Evolutionary conservation across 2,329 filamentous ascomycete species (phyloP), one percentile per base, ranked within the genome.

Genomic region (Microsporum ferrugineum): DNA sequence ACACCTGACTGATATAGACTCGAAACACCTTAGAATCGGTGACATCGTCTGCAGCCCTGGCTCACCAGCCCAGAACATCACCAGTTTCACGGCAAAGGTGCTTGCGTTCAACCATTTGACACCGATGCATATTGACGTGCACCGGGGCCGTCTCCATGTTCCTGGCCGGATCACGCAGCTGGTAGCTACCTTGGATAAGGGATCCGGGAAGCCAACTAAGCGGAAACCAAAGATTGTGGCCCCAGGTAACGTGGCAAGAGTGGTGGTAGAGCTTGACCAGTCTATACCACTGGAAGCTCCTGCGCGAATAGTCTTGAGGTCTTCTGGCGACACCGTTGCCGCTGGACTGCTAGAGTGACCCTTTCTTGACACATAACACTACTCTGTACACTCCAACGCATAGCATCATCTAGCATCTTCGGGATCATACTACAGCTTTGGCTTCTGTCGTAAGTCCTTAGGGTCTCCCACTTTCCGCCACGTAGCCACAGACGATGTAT

Each of bases 71-170:
- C 75, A 79, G 31, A 88, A 87, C 62, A 78, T 89, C 62, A 87
- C 87, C 61, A 82, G 79, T 0, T 91, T 97, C 68, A 89, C 84
- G 1, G 84, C 88, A 63, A 95, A 95, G 73, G 85, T 94, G 8
- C 81, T 96, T 61, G 90, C 91, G 0, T 95, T 97, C 68, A 90
- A 96, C 63, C 87, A 92, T 64, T 76, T 99, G 14, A 87, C 91
- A 75, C 92, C 92, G 0, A 94, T 92, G 84, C 84, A 84, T 29
- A 84, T 97, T 7, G 92, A 97, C 69, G 84, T 99, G 6, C 91
- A 96, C 72, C 80, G 90, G 23, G 94, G 94, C 0, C 82, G 91
- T 6, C 76, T 97, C 58, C 88, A 96, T 71, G 84, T 86, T 0
- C 81, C 89, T 0, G 94, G 88, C 0, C 82, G 83, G 56, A 88